Percentiles rank a stretch among this genome's conserved stretches.
Conservation (phyloP, 495 filamentous ascomycete species). For the Aspergillus olivimuriae region DNA sequence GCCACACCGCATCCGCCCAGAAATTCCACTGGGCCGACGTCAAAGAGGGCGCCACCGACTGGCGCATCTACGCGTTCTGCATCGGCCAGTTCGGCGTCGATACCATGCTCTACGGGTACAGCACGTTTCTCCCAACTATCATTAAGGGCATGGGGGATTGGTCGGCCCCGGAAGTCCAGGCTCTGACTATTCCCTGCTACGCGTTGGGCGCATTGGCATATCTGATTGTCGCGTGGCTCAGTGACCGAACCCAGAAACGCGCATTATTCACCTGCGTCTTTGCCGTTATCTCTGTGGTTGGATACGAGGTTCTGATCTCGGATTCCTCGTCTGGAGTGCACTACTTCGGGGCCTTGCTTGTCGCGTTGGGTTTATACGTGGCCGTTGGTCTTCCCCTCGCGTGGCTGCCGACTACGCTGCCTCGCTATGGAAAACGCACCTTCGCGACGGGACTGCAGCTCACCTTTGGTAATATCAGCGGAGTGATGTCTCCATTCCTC, state of each 20-base stretch:
- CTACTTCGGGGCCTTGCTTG: constrained; percentile 66
- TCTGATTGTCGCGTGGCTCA: constrained; percentile 53
- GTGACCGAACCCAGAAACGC: constrained; percentile 55
- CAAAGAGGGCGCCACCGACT: constrained; percentile 46
- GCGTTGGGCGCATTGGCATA: constrained; percentile 61
- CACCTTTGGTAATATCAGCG: constrained; percentile 57
- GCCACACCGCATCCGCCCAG: constrained; percentile 53
- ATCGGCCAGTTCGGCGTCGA: constrained; percentile 60
- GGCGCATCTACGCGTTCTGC: constrained; percentile 63
- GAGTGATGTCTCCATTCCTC: constrained; percentile 62
- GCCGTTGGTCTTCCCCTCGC: constrained; percentile 63
- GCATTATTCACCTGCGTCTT: constrained; percentile 55
- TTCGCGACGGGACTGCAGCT: constrained; percentile 65
- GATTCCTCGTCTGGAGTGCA: constrained; percentile 53
- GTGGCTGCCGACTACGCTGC: constrained; percentile 54
- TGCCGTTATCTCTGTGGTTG: constrained; percentile 53
- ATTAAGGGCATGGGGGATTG: constrained; percentile 62
- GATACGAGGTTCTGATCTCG: constrained; percentile 61
- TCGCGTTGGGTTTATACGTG: constrained; percentile 67
- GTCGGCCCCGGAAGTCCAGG: constrained; percentile 57
- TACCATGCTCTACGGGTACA: constrained; percentile 72
- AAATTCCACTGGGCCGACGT: constrained; percentile 54
- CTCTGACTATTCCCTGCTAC: constrained; percentile 76
- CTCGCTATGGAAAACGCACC: constrained; percentile 66
- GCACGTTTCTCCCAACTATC: constrained; percentile 73